Evolutionary conservation across 2,329 filamentous ascomycete genomes (phyloP).

Genomic region (Pseudopithomyces chartarum): DNA sequence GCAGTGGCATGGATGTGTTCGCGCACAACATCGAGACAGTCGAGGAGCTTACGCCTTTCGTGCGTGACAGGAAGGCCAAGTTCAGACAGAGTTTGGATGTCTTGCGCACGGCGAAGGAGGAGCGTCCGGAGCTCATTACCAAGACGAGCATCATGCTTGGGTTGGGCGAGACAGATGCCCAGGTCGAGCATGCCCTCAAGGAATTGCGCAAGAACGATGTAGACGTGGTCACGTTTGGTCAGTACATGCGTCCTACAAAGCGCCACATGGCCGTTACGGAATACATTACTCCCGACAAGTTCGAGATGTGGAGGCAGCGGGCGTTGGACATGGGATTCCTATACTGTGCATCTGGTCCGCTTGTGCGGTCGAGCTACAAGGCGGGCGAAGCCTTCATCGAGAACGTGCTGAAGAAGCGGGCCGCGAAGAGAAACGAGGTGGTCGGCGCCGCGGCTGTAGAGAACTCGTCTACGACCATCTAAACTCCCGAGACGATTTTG

Average conservation of each 20-base stretch:
- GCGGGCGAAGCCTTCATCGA: constrained; percentile 98
- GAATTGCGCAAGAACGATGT: constrained; percentile 81
- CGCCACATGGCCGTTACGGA: constrained; percentile 95
- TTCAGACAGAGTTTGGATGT: constrained; percentile 86
- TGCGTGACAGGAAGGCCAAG: constrained; percentile 85
- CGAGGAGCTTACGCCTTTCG: constrained; percentile 85
- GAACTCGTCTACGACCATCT: constrained; percentile 7
- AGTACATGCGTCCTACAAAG: constrained; percentile 99
- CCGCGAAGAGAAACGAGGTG: constrained; percentile 35
- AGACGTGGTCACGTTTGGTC: constrained; percentile 97
- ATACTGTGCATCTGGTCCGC: constrained; percentile 90
- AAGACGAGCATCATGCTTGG: constrained; percentile 99
- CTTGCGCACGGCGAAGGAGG: constrained; percentile 78
- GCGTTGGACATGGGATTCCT: constrained; percentile 95
- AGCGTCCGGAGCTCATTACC: constrained; percentile 81
- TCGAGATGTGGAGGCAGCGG: constrained; percentile 88
- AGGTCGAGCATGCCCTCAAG: constrained; percentile 78
- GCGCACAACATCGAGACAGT: constrained; percentile 97
- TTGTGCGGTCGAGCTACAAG: constrained; percentile 96
- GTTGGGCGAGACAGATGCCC: constrained; percentile 86
- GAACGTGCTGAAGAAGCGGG: constrained; percentile 90
- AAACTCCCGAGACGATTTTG: not conserved
- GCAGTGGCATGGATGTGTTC: constrained; percentile 91
- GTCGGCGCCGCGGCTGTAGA: constrained; percentile 17
- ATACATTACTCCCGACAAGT: constrained; percentile 89